Conservation (phyloP, 2,329 filamentous ascomycete genomes). For the Stachybotrys echinatus region DNA sequence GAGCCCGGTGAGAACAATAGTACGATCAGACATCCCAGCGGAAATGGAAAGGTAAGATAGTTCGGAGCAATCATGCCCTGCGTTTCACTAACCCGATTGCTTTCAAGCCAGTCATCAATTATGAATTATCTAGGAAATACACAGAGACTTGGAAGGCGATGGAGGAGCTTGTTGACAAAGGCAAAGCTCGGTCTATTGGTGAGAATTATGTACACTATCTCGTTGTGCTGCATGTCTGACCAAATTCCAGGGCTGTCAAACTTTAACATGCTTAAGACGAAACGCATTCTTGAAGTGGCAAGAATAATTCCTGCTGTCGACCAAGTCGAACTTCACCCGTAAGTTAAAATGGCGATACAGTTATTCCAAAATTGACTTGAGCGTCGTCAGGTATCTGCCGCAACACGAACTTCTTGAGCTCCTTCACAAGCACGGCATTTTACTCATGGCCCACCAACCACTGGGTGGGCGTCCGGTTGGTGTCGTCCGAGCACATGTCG, state of each 20-base stretch:
- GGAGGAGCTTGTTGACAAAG: not conserved
- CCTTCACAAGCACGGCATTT: not conserved
- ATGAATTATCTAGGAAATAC: not conserved
- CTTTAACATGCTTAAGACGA: not conserved
- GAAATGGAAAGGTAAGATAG: slow-evolving; percentile 1
- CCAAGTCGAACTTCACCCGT: slow-evolving; percentile 1
- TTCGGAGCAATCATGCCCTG: not conserved
- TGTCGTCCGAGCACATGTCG: not conserved
- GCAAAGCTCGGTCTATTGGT: not conserved
- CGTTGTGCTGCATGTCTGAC: not conserved
- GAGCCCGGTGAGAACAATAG: not conserved
- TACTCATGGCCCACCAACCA: not conserved
- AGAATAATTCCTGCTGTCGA: not conserved
- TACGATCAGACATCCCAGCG: not conserved
- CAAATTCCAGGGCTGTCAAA: not conserved
- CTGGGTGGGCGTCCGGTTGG: not conserved
- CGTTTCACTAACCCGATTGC: not conserved
- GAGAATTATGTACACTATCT: not conserved
- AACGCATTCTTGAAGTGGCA: not conserved
- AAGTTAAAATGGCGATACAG: not conserved
- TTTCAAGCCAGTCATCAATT: not conserved
- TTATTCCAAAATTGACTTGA: not conserved
- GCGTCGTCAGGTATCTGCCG: not conserved
- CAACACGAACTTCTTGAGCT: not conserved
- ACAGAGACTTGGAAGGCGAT: not conserved